Evolutionary conservation across 108 stramenopile genomes (phyloP), one percentile per base, ranked within the genome.

Genomic region (Fistulifera pelliculosa): DNA sequence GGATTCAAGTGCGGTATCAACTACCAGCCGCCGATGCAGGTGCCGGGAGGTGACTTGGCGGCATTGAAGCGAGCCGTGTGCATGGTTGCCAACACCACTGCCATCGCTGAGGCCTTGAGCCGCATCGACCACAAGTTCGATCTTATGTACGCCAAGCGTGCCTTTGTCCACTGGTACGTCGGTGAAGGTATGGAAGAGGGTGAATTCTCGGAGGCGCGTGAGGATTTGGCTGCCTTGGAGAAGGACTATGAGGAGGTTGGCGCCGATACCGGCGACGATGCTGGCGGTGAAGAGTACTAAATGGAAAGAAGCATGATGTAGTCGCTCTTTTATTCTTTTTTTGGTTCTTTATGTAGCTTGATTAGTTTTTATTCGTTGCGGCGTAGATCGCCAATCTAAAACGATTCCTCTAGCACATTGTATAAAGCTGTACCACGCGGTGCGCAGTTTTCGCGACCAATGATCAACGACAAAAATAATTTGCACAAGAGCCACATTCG

Each of bases 71-170:
- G 98, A 59, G 95, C 96, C 38, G 95, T 97, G 38, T 97, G 96
- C 74, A 99, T 99, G 98, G 95, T 99, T 64, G 94, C 96, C 77
- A 99, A 99, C 89, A 99, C 96, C 61, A 99, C 96, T 41, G 97
- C 97, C 66, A 97, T 98, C 71, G 97, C 93, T 50, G 97, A 96
- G 81, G 96, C 94, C 21, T 78, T 96, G 25, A 85, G 85, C 21
- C 94, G 96, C 71, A 98, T 99, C 55, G 96, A 99, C 65, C 96
- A 97, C 94, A 90, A 99, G 93, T 99, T 99, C 83, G 98, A 99
- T 77, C 91, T 97, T 54, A 99, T 99, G 98, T 99, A 99, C 73
- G 95, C 96, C 86, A 99, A 99, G 94, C 96, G 98, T 79, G 96
- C 98, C 60, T 99, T 99, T 65, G 96, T 99, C 52, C 96, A 99